A percentile compares a stretch with the other conserved stretches of the same genome.
These are phyloP conservation scores for Cytospora piceae DNA, from an alignment of 2,329 filamentous ascomycete species.

Conservation along the genomic window DNA sequence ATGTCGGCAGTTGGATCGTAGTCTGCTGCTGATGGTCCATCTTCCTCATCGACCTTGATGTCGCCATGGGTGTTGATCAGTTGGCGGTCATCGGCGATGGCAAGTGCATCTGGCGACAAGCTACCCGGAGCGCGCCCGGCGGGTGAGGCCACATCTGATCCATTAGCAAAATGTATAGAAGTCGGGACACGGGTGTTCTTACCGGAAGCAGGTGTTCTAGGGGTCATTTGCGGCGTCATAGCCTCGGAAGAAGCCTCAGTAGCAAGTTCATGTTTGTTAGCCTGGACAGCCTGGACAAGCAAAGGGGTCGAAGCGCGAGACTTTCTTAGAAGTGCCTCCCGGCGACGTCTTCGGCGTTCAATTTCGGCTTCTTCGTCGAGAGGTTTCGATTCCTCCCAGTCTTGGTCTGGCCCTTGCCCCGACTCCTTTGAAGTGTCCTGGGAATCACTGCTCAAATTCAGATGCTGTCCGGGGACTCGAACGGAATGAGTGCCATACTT, in stretches of 20 bases:
- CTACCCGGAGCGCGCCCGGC: slow-evolving; percentile 46
- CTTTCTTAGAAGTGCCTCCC: slow-evolving; percentile 85
- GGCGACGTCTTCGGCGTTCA: slow-evolving; percentile 80
- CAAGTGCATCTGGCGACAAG: slow-evolving; percentile 63
- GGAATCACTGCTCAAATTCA: slow-evolving; percentile 22
- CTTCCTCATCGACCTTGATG: slow-evolving; percentile 51
- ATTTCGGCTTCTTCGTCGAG: slow-evolving; percentile 82
- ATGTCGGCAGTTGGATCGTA: slow-evolving; percentile 90
- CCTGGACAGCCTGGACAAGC: slow-evolving; percentile 73
- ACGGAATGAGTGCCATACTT: slow-evolving; percentile 39
- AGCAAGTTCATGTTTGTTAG: slow-evolving; percentile 59
- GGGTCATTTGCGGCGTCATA: slow-evolving; percentile 45
- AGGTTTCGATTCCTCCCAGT: slow-evolving; percentile 60
- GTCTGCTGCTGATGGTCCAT: slow-evolving; percentile 88
- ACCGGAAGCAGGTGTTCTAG: slow-evolving; percentile 54
- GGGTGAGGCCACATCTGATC: slow-evolving; percentile 38
- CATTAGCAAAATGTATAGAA: slow-evolving; percentile 11
- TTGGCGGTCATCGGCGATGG: slow-evolving; percentile 68
- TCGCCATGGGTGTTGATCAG: slow-evolving; percentile 64
- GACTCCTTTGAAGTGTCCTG: slow-evolving; percentile 16
- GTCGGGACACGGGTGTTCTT: slow-evolving; percentile 33
- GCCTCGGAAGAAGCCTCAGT: slow-evolving; percentile 55
- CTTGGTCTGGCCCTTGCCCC: slow-evolving; percentile 36
- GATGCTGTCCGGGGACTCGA: not conserved
- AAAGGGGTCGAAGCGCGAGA: slow-evolving; percentile 75